Percentiles rank a stretch among this genome's conserved stretches.
phyloP scores from a whole-genome alignment of 352 stramenopile genomes.

The Thraustochytrium striatum region DNA sequence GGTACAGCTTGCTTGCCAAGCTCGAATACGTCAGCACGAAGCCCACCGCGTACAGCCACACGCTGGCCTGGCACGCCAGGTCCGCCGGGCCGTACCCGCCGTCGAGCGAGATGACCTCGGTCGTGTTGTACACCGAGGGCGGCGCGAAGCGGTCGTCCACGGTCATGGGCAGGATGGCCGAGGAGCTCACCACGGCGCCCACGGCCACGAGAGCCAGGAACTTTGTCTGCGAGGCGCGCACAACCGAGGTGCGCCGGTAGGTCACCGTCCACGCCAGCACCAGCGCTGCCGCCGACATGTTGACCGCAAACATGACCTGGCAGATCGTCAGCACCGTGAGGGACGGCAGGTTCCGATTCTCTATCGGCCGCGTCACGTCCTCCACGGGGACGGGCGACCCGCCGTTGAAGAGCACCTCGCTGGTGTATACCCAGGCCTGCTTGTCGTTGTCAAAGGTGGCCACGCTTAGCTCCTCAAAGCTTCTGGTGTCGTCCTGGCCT shows the following conservation, averaged over 20 bases:
- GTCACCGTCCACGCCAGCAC: slow-evolving; percentile 16
- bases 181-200: background rate
- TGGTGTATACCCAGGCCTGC: too few species aligned
- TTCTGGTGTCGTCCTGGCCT: too few species aligned
- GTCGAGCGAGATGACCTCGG: background rate
- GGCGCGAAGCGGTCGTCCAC: slow-evolving; percentile 13
- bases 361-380: too few species aligned
- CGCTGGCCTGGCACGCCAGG: background rate
- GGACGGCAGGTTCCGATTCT: too few species aligned
- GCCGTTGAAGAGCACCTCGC: too few species aligned
- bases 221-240: slow-evolving; percentile 1
- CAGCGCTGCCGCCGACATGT: background rate
- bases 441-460: too few species aligned
- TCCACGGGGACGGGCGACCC: too few species aligned
- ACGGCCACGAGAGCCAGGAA: slow-evolving; percentile 22
- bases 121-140: background rate
- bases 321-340: too few species aligned
- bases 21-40: slow-evolving; percentile 21
- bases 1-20: slow-evolving; percentile 12
- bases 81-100: background rate
- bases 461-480: too few species aligned
- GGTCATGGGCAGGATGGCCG: slow-evolving; percentile 10
- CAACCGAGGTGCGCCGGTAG: background rate
- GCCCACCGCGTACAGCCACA: slow-evolving; percentile 17
- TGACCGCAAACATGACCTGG: too few species aligned